Base-by-base conservation (phyloP, 208 protist genomes). In the Leishmania guyanensis region DNA sequence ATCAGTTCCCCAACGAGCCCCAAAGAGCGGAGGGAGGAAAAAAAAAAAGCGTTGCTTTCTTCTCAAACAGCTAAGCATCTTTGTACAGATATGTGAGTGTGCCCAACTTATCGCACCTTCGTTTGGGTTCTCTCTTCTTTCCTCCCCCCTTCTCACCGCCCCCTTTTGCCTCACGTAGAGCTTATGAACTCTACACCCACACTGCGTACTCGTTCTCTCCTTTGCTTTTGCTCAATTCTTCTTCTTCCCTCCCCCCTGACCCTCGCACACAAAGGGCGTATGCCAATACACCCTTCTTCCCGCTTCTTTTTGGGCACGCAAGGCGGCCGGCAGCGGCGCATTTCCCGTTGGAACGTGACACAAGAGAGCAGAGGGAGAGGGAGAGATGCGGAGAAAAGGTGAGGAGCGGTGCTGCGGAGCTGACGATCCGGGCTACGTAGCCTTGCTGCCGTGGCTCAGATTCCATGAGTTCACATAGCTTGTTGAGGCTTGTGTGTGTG, bases 401-500 rank as follows among this genome's bases (percentile, higher is more conserved):
- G 26, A 33, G 46, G 46, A 22, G 66, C 4, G 20, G 8, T 43
- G 26, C 0, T 29, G 69, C 8, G 22, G n/a, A n/a, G 8, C 22
- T 14, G 69, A 73, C 43, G 20, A 53, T 53, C 43, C n/a, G 14
- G 20, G 26, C 69, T 50, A 73, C 43, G 5, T 54, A 33, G 39
- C 22, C 10, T 8, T 50, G 17, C 53, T 73, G 2, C 0, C 9
- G 22, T 17, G 22, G 69, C 46, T 53, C 39, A 14, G 22, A 12
- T 46, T 54, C 69, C 69, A 68, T 33, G 75, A 39, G 39, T 16
- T 14, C 75, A 78, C 43, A 51, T 66, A 51, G 39, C 36, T 78
- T 78, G n/a, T 29, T 78, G 72, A 77, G 48, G 50, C 39, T 65
- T 16, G 72, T 82, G 46, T 68, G 65, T 66, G 22, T 76, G 69